Evolutionary conservation across 139 green algal species (phyloP).

Genomic region (Picochlorum sp.): DNA sequence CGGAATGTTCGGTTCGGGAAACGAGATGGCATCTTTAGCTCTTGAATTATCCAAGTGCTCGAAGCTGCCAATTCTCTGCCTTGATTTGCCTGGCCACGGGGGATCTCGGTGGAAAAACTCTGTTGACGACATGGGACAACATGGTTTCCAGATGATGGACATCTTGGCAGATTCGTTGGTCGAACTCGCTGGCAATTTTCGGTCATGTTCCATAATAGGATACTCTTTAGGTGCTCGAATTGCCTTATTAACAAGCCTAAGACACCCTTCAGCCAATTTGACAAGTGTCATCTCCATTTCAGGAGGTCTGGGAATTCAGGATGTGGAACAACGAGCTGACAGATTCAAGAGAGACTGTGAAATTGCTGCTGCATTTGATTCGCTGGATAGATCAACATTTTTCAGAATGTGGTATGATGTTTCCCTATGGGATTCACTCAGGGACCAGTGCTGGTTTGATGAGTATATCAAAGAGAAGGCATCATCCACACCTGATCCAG

Average conservation of each 20-base stretch:
- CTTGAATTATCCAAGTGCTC: neutral
- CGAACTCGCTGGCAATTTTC: neutral
- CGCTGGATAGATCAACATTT: constrained; percentile 39
- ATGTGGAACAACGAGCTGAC: constrained; percentile 18
- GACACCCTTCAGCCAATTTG: constrained; percentile 18
- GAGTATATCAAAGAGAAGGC: neutral
- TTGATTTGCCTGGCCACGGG: constrained; percentile 77
- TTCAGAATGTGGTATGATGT: constrained; percentile 62
- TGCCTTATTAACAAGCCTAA: constrained; percentile 39
- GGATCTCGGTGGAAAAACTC: constrained; percentile 16
- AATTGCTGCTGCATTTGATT: constrained; percentile 32
- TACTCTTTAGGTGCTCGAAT: constrained; percentile 77
- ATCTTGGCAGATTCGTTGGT: neutral
- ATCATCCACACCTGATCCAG: neutral
- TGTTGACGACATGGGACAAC: neutral
- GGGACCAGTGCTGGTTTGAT: constrained; percentile 19
- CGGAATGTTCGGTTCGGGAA: constrained; percentile 65
- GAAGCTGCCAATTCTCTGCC: constrained; percentile 21
- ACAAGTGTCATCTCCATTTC: constrained; percentile 44
- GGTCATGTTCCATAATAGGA: constrained; percentile 44
- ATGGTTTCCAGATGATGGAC: constrained; percentile 1
- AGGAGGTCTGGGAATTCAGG: constrained; percentile 34
- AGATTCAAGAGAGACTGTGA: constrained; percentile 38
- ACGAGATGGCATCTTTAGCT: constrained; percentile 29
- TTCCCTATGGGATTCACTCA: constrained; percentile 55